A percentile compares a stretch with the other conserved stretches of the same genome.
Evolutionary conservation across 148 eudicot genomes (phyloP).

Genomic region (Nepenthes gracilis): DNA sequence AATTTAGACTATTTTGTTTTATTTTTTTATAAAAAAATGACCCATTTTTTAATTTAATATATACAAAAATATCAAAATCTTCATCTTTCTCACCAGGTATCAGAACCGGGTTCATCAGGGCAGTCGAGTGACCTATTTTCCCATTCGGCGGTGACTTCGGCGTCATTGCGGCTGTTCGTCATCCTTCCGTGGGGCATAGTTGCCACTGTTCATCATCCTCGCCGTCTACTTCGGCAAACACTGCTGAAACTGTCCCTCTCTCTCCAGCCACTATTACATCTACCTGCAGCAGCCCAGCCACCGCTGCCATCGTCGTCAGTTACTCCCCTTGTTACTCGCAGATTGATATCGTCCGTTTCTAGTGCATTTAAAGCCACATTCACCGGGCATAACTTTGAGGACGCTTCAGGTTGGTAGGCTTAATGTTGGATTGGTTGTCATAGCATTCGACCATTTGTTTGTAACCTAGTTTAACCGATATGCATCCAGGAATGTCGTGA

Average conservation of each 20-base stretch:
- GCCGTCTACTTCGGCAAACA: not conserved
- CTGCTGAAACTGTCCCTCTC: not conserved
- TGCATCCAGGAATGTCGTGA: constrained; percentile 82
- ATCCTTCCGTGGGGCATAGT: too few species aligned
- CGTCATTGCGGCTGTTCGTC: too few species aligned
- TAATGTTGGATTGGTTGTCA: not conserved
- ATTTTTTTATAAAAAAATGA: too few species aligned
- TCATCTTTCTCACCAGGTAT: too few species aligned
- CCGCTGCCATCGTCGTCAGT: not conserved
- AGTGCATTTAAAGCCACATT: constrained; percentile 80
- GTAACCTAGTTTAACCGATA: not conserved
- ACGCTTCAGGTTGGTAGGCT: constrained; percentile 65
- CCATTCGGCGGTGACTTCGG: too few species aligned
- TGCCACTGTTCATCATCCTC: not conserved
- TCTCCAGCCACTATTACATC: not conserved
- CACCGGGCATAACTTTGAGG: constrained; percentile 86
- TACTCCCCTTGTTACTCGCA: not conserved
- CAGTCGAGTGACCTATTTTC: too few species aligned
- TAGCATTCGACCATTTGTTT: not conserved
- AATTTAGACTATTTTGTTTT: too few species aligned
- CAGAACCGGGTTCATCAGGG: too few species aligned
- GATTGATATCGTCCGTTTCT: constrained; percentile 19
- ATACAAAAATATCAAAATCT: too few species aligned
- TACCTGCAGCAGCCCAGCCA: not conserved
- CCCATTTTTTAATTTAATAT: too few species aligned